Conservation (phyloP, 345 rosid genomes). For the Corchorus olitorius region DNA sequence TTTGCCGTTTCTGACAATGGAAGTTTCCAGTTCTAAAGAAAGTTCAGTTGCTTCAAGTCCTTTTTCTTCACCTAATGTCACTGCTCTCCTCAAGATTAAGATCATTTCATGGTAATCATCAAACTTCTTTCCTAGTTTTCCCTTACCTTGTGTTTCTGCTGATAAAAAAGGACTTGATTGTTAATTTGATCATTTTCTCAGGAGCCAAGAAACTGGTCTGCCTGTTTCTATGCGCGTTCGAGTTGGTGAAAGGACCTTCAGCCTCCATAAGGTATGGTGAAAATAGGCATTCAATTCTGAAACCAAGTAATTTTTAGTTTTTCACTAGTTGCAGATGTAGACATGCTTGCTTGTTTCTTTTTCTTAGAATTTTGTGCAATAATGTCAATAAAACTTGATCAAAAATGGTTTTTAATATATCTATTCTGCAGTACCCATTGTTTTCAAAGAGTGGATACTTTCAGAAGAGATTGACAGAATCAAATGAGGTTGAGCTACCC, state of each 20-base stretch:
- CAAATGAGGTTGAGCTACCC: slow-evolving; percentile 56
- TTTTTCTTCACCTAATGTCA: slow-evolving; percentile 53
- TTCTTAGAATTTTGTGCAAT: neutral
- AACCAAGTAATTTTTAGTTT: neutral
- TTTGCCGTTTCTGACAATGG: slow-evolving; percentile 30
- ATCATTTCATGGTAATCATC: slow-evolving; percentile 48
- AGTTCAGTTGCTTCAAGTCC: slow-evolving; percentile 58
- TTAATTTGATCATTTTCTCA: slow-evolving; percentile 20
- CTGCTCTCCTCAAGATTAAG: slow-evolving; percentile 55
- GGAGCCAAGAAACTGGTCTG: slow-evolving; percentile 71
- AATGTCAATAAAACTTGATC: neutral
- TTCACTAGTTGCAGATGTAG: neutral
- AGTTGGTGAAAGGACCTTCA: slow-evolving; percentile 46
- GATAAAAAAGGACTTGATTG: neutral
- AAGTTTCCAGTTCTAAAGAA: slow-evolving; percentile 51
- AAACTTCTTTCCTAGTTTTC: neutral
- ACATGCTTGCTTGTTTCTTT: neutral
- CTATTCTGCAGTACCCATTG: slow-evolving; percentile 54
- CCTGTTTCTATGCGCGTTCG: slow-evolving; percentile 55
- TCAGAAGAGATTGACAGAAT: slow-evolving; percentile 44
- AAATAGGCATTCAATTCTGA: neutral
- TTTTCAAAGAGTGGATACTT: slow-evolving; percentile 72
- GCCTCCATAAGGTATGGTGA: slow-evolving; percentile 56
- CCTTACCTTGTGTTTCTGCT: neutral
- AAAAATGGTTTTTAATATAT: slow-evolving; percentile 3